These are phyloP conservation scores for Aureobasidium musti DNA, from an alignment of 2,329 filamentous ascomycete genomes.

Conservation along the genomic window DNA sequence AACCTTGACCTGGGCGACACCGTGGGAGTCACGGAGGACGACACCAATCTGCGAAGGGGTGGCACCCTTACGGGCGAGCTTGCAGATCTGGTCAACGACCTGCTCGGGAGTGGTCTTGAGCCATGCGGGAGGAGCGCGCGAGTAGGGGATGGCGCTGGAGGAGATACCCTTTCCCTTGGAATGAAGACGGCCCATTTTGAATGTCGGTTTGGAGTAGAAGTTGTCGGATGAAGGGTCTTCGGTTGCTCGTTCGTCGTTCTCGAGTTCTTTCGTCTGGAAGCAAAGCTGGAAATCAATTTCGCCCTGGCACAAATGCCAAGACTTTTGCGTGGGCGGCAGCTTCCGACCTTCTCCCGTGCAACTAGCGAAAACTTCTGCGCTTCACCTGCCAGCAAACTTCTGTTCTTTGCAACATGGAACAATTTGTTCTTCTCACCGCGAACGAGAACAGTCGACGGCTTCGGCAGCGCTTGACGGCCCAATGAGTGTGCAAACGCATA, in stretches of 20 bases:
- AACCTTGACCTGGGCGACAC: constrained; percentile 95
- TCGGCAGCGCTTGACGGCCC: constrained; percentile 4
- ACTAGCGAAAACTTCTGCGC: constrained; percentile 15
- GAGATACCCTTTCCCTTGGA: constrained; percentile 99
- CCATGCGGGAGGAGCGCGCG: constrained; percentile 88
- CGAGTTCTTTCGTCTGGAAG: neutral
- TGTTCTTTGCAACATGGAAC: constrained; percentile 2
- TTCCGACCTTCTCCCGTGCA: constrained; percentile 18
- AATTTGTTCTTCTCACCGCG: neutral
- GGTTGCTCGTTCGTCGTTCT: constrained; percentile 29
- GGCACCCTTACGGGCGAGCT: constrained; percentile 98
- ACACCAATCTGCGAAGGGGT: constrained; percentile 99
- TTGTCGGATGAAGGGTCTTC: constrained; percentile 29
- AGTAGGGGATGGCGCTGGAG: constrained; percentile 94
- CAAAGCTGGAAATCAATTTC: constrained; percentile 17
- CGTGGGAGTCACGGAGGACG: constrained; percentile 95
- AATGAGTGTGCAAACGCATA: neutral
- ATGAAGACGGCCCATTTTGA: constrained; percentile 95
- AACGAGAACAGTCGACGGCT: neutral
- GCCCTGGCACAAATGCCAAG: neutral
- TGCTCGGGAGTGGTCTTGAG: constrained; percentile 98
- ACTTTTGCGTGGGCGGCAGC: constrained; percentile 2
- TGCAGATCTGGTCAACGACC: constrained; percentile 99
- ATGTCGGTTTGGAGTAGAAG: constrained; percentile 32
- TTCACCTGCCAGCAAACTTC: neutral